Base-by-base conservation (phyloP, 345 rosid genomes). In the Bruguiera gymnorhiza region DNA sequence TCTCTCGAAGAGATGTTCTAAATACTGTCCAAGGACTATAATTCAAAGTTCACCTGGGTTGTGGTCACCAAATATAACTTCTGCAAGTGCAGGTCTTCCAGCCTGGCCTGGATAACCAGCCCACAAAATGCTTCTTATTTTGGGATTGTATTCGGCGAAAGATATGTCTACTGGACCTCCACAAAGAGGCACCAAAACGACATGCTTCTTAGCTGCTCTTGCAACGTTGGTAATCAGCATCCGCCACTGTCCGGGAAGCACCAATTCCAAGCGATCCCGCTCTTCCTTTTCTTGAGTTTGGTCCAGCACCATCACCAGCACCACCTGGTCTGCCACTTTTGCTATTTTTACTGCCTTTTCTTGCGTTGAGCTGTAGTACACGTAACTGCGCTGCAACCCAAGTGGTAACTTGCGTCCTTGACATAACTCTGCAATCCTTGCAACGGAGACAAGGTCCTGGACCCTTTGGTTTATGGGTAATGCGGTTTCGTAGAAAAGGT, bases 81-180 rank as follows among this genome's bases (percentile, higher is more conserved):
- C 91, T 21, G 97, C 85, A 46, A 87, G 82, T 10, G 99, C 97
- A 70, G 26, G 60, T 8, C 92, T 97, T 52, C 97, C 97, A 16
- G 82, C 96, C 83, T 95, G 87, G 30, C 97, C 97, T 0, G 97
- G 99, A 83, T 90, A 95, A 75, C 99, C 97, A 53, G 88, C 99
- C 97, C 97, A 95, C 60, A 95, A 39, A 59, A 92, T 92, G 77
- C 90, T 76, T 37, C 97, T 93, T 11, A 90, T 84, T 2, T 83
- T 86, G 9, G 32, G 63, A 50, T 85, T 82, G 9, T 77, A 27
- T 58, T 69, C 81, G 52, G 98, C 96, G 30, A 88, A 94, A 5
- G 88, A 76, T 32, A 92, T 27, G 68, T 95, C 99, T 0, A 92
- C 84, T 10, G 97, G 97, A 60, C 99, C 95, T 32, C 97, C 97